Conservation (phyloP, 352 stramenopile species). For the Globisporangium mamillatum region DNA sequence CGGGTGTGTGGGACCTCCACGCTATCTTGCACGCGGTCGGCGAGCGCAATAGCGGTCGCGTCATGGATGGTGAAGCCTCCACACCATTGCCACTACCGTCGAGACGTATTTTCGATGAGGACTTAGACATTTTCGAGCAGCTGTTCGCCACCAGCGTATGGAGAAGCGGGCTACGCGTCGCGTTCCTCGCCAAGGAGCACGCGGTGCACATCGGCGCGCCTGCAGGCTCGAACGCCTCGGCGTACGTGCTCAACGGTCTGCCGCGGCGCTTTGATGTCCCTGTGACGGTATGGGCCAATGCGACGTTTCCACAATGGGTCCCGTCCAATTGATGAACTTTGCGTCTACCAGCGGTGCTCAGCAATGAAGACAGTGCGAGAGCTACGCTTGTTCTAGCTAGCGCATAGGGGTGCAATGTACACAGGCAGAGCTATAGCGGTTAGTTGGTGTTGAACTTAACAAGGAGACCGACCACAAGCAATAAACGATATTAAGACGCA, state of each 20-base stretch:
- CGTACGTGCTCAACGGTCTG: constrained; percentile 45
- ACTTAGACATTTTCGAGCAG: constrained; percentile 35
- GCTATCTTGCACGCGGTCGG: constrained; percentile 9
- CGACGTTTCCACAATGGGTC: neutral
- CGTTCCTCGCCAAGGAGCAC: constrained; percentile 17
- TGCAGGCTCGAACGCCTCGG: constrained; percentile 30
- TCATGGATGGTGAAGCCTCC: neutral
- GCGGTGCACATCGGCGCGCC: constrained; percentile 28
- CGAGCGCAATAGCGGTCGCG: neutral
- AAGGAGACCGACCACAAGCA: neutral
- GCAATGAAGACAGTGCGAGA: neutral
- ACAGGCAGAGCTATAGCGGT: neutral
- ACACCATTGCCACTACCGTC: neutral
- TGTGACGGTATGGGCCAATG: neutral
- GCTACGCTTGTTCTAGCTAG: neutral
- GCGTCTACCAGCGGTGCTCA: neutral
- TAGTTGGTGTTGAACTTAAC: neutral
- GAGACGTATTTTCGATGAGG: constrained; percentile 23
- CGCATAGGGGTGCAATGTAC: neutral
- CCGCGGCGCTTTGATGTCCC: constrained; percentile 31
- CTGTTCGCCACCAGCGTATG: constrained; percentile 30
- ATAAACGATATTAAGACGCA: neutral
- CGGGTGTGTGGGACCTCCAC: constrained; percentile 45
- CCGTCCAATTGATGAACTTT: neutral
- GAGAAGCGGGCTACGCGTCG: constrained; percentile 28